A percentile compares a stretch with the other conserved stretches of the same genome.
Evolutionary conservation across 78 protist genomes (phyloP).

Genomic region (Abeoforma whisleri): DNA sequence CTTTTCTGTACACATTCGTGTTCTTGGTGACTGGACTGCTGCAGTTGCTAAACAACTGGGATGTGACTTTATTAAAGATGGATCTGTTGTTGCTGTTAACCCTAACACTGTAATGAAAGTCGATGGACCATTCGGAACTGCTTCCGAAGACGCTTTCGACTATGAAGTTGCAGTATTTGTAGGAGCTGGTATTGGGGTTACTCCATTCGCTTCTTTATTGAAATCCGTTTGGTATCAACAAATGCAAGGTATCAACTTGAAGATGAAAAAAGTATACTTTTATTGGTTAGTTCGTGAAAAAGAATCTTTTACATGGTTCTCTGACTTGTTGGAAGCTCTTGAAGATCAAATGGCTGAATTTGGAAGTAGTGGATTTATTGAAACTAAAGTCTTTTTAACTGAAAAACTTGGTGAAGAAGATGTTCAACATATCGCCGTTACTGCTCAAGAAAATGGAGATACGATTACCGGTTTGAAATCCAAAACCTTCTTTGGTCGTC

Average conservation of each 20-base stretch:
- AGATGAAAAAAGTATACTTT: constrained; percentile 58
- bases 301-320: constrained; percentile 65
- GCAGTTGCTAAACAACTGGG: constrained; percentile 21
- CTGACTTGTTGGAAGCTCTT: constrained; percentile 50
- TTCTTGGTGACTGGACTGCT: constrained; percentile 49
- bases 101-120: constrained; percentile 43
- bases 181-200: constrained; percentile 87
- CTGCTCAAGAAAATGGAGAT: constrained; percentile 16
- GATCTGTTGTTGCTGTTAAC: neutral
- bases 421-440: constrained; percentile 50
- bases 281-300: constrained; percentile 65
- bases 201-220: constrained; percentile 80
- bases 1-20: constrained; percentile 64
- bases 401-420: constrained; percentile 60
- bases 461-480: neutral
- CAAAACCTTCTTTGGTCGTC: constrained; percentile 44
- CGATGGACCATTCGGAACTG: constrained; percentile 85
- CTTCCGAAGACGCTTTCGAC: constrained; percentile 68
- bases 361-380: constrained; percentile 50
- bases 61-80: constrained; percentile 6
- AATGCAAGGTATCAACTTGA: neutral
- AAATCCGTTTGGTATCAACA: constrained; percentile 54
- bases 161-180: constrained; percentile 52
- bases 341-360: constrained; percentile 50
- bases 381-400: constrained; percentile 61